A percentile compares a stretch with the other conserved stretches of the same genome.
These are phyloP conservation scores for Ceratonia siliqua DNA, from an alignment of 306 rosid species.

Conservation along the genomic window DNA sequence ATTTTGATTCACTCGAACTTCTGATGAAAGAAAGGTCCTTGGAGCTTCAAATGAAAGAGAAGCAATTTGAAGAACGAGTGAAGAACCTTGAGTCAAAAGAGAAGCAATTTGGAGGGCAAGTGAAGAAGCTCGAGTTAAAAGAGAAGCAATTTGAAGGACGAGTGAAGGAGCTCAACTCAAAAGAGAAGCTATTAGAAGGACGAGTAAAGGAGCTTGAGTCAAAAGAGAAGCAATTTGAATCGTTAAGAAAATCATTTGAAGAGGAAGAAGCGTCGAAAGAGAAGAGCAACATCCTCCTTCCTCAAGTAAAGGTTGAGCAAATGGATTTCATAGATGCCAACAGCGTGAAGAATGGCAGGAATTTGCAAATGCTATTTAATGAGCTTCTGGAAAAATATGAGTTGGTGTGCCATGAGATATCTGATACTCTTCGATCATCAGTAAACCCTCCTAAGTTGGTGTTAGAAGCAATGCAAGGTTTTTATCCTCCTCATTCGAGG, in stretches of 20 bases:
- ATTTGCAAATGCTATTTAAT: conserved; percentile 39
- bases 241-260: conserved; percentile 8
- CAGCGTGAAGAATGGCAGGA: conserved; percentile 28
- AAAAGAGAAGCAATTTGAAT: conserved; percentile 28
- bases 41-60: conserved; percentile 36
- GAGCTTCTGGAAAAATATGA: conserved; percentile 41
- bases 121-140: conserved; percentile 19
- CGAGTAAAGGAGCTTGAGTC: conserved; percentile 35
- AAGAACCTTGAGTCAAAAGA: conserved; percentile 13
- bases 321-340: neutral
- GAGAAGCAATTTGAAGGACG: conserved; percentile 28
- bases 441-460: conserved; percentile 47
- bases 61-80: conserved; percentile 28
- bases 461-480: conserved; percentile 47
- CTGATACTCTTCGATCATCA: conserved; percentile 36
- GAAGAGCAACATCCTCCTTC: conserved; percentile 10
- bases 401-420: conserved; percentile 20
- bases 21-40: conserved; percentile 12
- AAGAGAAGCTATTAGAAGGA: conserved; percentile 33
- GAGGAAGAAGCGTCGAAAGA: conserved; percentile 26
- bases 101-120: conserved; percentile 12
- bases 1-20: conserved; percentile 5
- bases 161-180: conserved; percentile 32
- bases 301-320: conserved; percentile 30
- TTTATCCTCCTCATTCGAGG: conserved; percentile 36